phyloP scores from a whole-genome alignment of 2,329 filamentous ascomycete species.

The Mariannaea sp. region DNA sequence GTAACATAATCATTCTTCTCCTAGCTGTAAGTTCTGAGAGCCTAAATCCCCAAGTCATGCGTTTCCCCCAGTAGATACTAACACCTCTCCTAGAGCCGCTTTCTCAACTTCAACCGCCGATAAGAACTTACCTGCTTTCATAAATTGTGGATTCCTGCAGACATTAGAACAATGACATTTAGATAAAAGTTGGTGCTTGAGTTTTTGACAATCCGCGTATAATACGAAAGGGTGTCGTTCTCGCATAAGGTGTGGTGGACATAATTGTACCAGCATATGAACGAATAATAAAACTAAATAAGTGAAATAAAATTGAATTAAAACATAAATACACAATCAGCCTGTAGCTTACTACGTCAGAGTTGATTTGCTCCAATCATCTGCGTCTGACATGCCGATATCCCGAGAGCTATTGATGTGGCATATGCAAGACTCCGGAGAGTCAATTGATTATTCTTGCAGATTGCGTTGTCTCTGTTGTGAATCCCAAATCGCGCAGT shows the following conservation, averaged over 20 bases:
- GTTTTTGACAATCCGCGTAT: background rate
- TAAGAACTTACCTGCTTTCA: constrained; percentile 35
- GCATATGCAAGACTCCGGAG: background rate
- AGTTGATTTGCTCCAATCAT: background rate
- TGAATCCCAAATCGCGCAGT: background rate
- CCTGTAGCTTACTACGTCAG: too few species aligned
- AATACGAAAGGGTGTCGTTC: background rate
- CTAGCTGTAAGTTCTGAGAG: constrained; percentile 56
- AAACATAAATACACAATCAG: too few species aligned
- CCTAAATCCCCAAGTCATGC: background rate
- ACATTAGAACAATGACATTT: constrained; percentile 16
- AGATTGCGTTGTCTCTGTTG: background rate
- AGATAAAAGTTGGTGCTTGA: constrained; percentile 22
- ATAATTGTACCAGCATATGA: too few species aligned
- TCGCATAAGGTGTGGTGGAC: background rate
- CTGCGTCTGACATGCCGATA: background rate
- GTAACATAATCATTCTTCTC: constrained; percentile 70
- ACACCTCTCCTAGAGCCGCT: constrained; percentile 47
- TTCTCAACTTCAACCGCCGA: constrained; percentile 58
- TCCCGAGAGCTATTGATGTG: background rate
- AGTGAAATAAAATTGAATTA: too few species aligned
- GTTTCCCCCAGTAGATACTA: constrained; percentile 2
- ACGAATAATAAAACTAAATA: too few species aligned
- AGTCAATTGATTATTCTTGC: background rate
- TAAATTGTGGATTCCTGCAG: too few species aligned